Evolutionary conservation across 768 basidiomycete genomes (phyloP).

Genomic region (Hemileccinum impolitum): DNA sequence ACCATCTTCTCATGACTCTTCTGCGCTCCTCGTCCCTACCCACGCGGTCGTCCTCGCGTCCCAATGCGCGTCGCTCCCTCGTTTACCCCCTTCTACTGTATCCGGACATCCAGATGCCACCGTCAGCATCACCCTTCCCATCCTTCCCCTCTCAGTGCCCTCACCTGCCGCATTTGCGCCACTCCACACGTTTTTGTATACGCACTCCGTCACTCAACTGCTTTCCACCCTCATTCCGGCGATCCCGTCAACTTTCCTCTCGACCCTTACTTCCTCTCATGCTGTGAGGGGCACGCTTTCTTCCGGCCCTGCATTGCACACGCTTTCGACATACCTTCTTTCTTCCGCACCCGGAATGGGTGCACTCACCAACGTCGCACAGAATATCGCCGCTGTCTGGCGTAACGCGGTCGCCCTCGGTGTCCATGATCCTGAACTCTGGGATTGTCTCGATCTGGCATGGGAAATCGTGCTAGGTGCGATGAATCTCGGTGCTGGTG

Average conservation of each 20-base stretch:
- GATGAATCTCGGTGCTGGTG: slow-evolving; percentile 49
- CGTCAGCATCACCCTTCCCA: slow-evolving; percentile 47
- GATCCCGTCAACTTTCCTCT: slow-evolving; percentile 27
- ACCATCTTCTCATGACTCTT: slow-evolving; percentile 29
- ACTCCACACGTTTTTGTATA: slow-evolving; percentile 66
- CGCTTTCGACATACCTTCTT: slow-evolving; percentile 51
- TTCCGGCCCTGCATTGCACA: slow-evolving; percentile 51
- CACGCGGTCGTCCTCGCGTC: slow-evolving; percentile 70
- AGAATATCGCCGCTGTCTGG: slow-evolving; percentile 64
- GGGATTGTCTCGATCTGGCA: slow-evolving; percentile 62
- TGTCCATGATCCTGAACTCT: slow-evolving; percentile 59
- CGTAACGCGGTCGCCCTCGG: slow-evolving; percentile 70
- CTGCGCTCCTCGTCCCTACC: slow-evolving; percentile 54
- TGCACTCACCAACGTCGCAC: slow-evolving; percentile 47
- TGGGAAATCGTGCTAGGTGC: slow-evolving; percentile 69
- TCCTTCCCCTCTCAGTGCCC: slow-evolving; percentile 62
- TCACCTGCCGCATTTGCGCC: slow-evolving; percentile 57
- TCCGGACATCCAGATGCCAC: slow-evolving; percentile 32
- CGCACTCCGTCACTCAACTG: slow-evolving; percentile 49
- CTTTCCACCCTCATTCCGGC: slow-evolving; percentile 46
- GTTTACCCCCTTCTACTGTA: slow-evolving; percentile 41
- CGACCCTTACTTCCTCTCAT: slow-evolving; percentile 29
- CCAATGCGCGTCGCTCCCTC: slow-evolving; percentile 62
- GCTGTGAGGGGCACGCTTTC: slow-evolving; percentile 40
- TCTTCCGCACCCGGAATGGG: slow-evolving; percentile 41